These are phyloP conservation scores for Monosporascus cannonballus DNA, from an alignment of 2,329 filamentous ascomycete genomes.

Conservation along the genomic window DNA sequence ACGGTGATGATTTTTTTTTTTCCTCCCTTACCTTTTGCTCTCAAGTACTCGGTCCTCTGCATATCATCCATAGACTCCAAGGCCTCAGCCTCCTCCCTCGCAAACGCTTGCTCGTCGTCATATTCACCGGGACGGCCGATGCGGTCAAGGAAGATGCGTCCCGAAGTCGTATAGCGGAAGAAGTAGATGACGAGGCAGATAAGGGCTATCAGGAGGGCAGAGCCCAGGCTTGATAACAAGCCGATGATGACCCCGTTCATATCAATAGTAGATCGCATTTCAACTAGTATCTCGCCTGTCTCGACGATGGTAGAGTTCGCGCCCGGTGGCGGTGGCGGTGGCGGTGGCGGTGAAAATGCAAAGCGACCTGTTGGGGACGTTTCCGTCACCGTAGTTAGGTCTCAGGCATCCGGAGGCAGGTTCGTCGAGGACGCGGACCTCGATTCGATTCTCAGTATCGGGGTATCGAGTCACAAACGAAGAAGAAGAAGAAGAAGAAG, in stretches of 20 bases:
- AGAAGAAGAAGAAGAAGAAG: background rate
- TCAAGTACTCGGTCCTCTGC: conserved; percentile 80
- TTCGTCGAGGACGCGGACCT: conserved; percentile 19
- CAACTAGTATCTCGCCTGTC: conserved; percentile 4
- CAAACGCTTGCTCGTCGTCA: conserved; percentile 94
- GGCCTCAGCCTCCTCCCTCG: conserved; percentile 89
- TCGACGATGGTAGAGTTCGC: conserved; percentile 1
- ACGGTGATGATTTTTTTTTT: background rate
- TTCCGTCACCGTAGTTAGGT: conserved; percentile 20
- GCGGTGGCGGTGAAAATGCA: background rate
- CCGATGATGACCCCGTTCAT: conserved; percentile 85
- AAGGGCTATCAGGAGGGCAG: conserved; percentile 75
- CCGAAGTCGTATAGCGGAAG: conserved; percentile 82
- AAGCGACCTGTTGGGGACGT: conserved; percentile 13
- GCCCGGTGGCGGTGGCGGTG: conserved; percentile 2
- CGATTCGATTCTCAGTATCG: conserved; percentile 9
- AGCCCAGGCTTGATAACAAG: conserved; percentile 88
- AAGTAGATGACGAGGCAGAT: conserved; percentile 83
- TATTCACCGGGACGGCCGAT: conserved; percentile 92
- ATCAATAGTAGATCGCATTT: background rate
- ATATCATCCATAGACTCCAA: conserved; percentile 94
- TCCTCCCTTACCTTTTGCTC: conserved; percentile 73
- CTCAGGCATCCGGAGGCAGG: conserved; percentile 21
- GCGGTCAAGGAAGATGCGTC: conserved; percentile 87
- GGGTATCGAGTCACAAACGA: background rate